Evolutionary conservation across 2,329 filamentous ascomycete species (phyloP), one percentile per base, ranked within the genome.

Genomic region (Aspergillus awamori): DNA sequence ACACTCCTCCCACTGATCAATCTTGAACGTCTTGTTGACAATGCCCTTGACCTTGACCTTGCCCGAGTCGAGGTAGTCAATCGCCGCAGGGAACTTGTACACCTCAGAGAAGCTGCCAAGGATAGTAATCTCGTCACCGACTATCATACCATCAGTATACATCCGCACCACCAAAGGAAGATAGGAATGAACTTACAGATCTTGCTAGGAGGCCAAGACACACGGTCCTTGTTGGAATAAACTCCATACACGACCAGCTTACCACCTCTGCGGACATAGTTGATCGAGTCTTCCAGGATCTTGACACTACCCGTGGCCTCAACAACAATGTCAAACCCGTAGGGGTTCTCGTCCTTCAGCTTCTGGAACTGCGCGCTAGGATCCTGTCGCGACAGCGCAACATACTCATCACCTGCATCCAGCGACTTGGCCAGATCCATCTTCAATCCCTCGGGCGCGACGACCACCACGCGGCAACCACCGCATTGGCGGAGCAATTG

Each of bases 241-340:
- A 92, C 89, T 53, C 87, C 89, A 66, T 91, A 91, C 62, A 89
- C 87, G 47, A 91, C 86, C 33, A 91, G 80, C 73, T 89, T 91
- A 59, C 89, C 89, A 45, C 89, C 89, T 55, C 88, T 84, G 51
- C 87, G 86, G 66, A 89, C 87, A 72, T 89, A 91, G 77, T 90
- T 82, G 74, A 92, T 89, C 28, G 87, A 81, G 69, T 88, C 84
- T 72, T 91, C 88, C 2, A 92, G 82, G 53, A 92, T 87, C 75
- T 86, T 87, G 49, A 85, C 80, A 55, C 84, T 88, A 17, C 89
- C 89, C 11, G 89, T 91, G 38, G 89, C 88, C 79, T 91, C 87
- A 22, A 90, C 83, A 24, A 90, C 87, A 64, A 91, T 86, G 66
- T 92, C 89, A 71, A 92, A 92, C 3, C 89, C 89, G 69, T 91